phyloP scores from a whole-genome alignment of 1,284 basidiomycete species.

The Meira miltonrushii region DNA sequence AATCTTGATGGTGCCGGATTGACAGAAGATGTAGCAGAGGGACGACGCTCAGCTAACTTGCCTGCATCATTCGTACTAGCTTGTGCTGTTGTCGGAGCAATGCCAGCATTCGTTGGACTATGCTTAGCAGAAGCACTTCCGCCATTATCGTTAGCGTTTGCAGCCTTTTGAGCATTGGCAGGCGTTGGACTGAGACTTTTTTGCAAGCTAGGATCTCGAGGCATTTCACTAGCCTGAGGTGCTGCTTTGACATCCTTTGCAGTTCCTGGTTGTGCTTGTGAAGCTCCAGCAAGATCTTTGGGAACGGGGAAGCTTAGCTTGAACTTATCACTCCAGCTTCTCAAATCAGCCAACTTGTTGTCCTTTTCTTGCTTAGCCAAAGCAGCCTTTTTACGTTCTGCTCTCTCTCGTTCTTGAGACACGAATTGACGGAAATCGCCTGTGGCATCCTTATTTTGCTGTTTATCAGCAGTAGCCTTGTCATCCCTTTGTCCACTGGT shows the following conservation, averaged over 20 bases:
- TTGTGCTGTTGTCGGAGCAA: slow-evolving; percentile 12
- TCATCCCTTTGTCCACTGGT: neutral
- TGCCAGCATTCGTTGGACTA: neutral
- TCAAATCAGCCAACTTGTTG: slow-evolving; percentile 80
- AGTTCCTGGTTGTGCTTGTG: neutral
- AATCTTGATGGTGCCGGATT: slow-evolving; percentile 16
- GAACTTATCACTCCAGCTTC: slow-evolving; percentile 87
- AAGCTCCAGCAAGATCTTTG: slow-evolving; percentile 77
- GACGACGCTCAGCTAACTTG: slow-evolving; percentile 21
- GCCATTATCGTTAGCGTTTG: neutral
- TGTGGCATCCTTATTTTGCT: slow-evolving; percentile 11
- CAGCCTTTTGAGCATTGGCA: slow-evolving; percentile 18
- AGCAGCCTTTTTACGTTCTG: slow-evolving; percentile 79
- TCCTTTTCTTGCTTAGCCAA: slow-evolving; percentile 89
- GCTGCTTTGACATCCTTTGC: neutral
- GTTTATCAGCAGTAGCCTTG: neutral
- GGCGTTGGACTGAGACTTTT: slow-evolving; percentile 39
- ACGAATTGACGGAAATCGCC: slow-evolving; percentile 49
- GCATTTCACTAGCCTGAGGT: slow-evolving; percentile 24
- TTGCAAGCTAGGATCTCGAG: slow-evolving; percentile 36
- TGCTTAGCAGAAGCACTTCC: slow-evolving; percentile 11
- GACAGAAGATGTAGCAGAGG: slow-evolving; percentile 11
- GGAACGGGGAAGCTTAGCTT: slow-evolving; percentile 94
- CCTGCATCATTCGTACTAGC: slow-evolving; percentile 17
- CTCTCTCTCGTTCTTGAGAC: slow-evolving; percentile 42